Conservation (phyloP, 495 filamentous ascomycete genomes). For the Penicillium tannophilum region DNA sequence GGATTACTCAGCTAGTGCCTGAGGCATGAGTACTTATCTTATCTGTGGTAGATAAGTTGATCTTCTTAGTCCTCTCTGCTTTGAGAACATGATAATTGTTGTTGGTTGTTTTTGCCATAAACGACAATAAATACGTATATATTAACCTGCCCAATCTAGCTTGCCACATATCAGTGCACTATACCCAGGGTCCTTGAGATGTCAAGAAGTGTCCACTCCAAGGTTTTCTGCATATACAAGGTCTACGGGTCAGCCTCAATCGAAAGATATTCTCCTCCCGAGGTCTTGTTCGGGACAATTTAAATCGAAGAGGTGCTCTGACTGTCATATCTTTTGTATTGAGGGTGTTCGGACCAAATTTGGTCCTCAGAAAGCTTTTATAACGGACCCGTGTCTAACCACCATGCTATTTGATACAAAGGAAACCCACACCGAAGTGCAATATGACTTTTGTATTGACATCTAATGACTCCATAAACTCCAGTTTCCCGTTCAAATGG, state of each 20-base stretch:
- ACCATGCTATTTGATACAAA: constrained; percentile 6
- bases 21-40: neutral
- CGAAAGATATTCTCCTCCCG: too few relatives aligned
- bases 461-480: constrained; percentile 29
- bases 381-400: neutral
- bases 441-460: constrained; percentile 19
- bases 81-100: neutral
- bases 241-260: too few relatives aligned
- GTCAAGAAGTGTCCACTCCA: too few relatives aligned
- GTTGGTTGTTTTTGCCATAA: neutral
- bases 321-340: neutral
- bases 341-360: neutral
- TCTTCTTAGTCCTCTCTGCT: too few relatives aligned
- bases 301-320: neutral
- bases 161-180: too few relatives aligned
- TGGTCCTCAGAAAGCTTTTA: neutral
- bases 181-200: too few relatives aligned
- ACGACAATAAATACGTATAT: too few relatives aligned
- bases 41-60: neutral
- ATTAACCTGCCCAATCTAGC: too few relatives aligned
- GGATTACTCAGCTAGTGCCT: neutral
- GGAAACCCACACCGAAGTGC: constrained; percentile 7
- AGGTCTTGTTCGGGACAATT: neutral
- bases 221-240: too few relatives aligned
- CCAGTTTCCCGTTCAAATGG: constrained; percentile 20